These are phyloP conservation scores for Lathyrus sativus DNA, from an alignment of 306 rosid species.

Conservation along the genomic window DNA sequence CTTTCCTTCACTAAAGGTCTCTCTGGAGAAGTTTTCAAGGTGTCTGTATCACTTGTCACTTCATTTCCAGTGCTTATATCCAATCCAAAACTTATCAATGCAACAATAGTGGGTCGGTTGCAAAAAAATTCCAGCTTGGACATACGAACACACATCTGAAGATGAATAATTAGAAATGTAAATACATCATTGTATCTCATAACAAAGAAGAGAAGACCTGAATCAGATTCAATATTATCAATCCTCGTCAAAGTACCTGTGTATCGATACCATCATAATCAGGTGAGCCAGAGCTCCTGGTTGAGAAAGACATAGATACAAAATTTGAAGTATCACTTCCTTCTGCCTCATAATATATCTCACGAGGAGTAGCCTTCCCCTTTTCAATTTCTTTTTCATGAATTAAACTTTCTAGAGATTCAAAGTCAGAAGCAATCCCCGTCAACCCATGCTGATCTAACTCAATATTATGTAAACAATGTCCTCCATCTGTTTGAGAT, in stretches of 20 bases:
- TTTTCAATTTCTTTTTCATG: conserved; percentile 57
- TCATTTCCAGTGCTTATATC: conserved; percentile 63
- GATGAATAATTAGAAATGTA: conserved; percentile 38
- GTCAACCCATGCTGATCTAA: conserved; percentile 42
- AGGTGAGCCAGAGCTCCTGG: conserved; percentile 72
- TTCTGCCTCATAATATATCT: conserved; percentile 74
- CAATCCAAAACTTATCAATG: conserved; percentile 80
- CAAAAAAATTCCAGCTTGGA: conserved; percentile 87
- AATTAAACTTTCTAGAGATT: conserved; percentile 54
- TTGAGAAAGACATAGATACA: conserved; percentile 66
- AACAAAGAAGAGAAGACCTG: conserved; percentile 16
- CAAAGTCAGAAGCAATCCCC: conserved; percentile 53
- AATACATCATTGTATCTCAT: conserved; percentile 32
- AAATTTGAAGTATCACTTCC: conserved; percentile 70
- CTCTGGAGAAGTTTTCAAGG: conserved; percentile 46
- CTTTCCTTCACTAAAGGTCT: conserved; percentile 56
- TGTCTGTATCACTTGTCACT: conserved; percentile 42
- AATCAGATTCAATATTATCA: conserved; percentile 28
- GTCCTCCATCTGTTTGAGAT: conserved; percentile 60
- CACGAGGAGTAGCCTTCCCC: conserved; percentile 57
- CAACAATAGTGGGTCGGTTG: conserved; percentile 91
- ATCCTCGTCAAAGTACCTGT: conserved; percentile 62
- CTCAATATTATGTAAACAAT: conserved; percentile 50
- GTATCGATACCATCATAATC: conserved; percentile 89
- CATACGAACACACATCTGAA: conserved; percentile 89